phyloP scores from a whole-genome alignment of 1,139 yeast genomes.

The Candida glucosophila region DNA sequence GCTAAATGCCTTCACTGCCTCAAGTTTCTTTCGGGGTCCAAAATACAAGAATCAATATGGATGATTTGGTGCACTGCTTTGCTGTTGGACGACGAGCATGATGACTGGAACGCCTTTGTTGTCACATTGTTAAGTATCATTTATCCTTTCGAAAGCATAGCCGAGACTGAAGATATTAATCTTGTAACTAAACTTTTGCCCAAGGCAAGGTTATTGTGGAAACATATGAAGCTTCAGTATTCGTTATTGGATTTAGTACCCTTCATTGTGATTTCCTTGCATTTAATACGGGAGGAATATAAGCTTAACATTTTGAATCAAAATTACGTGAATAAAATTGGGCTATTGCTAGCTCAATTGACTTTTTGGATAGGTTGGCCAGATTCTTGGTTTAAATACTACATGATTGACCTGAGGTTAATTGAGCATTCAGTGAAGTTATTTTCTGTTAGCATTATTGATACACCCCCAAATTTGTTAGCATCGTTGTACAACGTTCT shows the following conservation, averaged over 20 bases:
- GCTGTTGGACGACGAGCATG: slow-evolving; percentile 27
- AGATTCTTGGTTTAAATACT: slow-evolving; percentile 53
- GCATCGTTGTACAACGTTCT: slow-evolving; percentile 48
- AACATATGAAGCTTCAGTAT: slow-evolving; percentile 21
- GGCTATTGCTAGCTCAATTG: slow-evolving; percentile 50
- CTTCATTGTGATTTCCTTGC: slow-evolving; percentile 60
- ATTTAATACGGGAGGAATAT: slow-evolving; percentile 69
- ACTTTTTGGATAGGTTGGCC: slow-evolving; percentile 74
- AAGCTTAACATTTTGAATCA: slow-evolving; percentile 45
- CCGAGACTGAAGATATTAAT: slow-evolving; percentile 15
- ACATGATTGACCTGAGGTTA: slow-evolving; percentile 22
- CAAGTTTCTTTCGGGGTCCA: slow-evolving; percentile 48
- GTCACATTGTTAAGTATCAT: slow-evolving; percentile 42
- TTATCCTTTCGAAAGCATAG: slow-evolving; percentile 28
- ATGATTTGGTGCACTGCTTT: slow-evolving; percentile 57
- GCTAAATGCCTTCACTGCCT: slow-evolving; percentile 39
- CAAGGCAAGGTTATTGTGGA: slow-evolving; percentile 24
- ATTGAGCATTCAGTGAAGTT: slow-evolving; percentile 22
- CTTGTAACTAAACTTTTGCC: slow-evolving; percentile 33
- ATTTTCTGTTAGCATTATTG: slow-evolving; percentile 34
- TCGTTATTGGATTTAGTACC: slow-evolving; percentile 45
- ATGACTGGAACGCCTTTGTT: slow-evolving; percentile 60
- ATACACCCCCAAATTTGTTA: slow-evolving; percentile 48
- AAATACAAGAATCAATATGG: slow-evolving; percentile 48
- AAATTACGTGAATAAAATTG: slow-evolving; percentile 30